Evolutionary conservation across 768 basidiomycete species (phyloP).

Genomic region (Mycena galericulata): DNA sequence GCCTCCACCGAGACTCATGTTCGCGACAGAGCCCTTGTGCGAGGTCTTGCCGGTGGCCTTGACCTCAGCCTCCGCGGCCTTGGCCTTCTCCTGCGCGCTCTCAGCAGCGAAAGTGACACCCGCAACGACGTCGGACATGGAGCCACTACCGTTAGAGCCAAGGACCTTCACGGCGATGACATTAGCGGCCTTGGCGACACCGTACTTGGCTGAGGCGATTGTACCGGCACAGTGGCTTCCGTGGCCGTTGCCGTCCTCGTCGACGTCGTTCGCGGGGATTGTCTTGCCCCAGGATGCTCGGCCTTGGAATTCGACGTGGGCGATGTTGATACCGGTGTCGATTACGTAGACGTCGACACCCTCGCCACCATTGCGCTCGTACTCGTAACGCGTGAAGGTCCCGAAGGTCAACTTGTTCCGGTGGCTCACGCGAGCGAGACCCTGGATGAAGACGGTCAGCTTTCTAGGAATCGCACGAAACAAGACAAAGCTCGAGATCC

Average conservation of each 20-base stretch:
- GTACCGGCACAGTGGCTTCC: slow-evolving; percentile 97
- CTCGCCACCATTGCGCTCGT: slow-evolving; percentile 78
- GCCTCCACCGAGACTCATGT: slow-evolving; percentile 98
- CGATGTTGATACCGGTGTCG: slow-evolving; percentile 90
- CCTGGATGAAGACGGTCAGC: slow-evolving; percentile 62
- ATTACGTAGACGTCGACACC: slow-evolving; percentile 94
- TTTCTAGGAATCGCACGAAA: no score
- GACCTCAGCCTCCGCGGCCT: slow-evolving; percentile 73
- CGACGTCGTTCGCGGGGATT: slow-evolving; percentile 83
- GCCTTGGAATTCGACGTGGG: slow-evolving; percentile 89
- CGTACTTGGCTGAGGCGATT: slow-evolving; percentile 92
- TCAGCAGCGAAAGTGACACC: slow-evolving; percentile 87
- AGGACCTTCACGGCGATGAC: slow-evolving; percentile 94
- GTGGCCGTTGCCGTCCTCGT: slow-evolving; percentile 95
- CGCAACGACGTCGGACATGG: slow-evolving; percentile 93
- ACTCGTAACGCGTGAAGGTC: slow-evolving; percentile 89
- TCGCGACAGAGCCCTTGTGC: slow-evolving; percentile 95
- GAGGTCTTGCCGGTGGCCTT: slow-evolving; percentile 79
- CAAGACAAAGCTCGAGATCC: neutral
- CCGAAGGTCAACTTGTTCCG: slow-evolving; percentile 77
- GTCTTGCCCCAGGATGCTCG: slow-evolving; percentile 96
- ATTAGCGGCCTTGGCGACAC: slow-evolving; percentile 94
- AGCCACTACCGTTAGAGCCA: slow-evolving; percentile 93
- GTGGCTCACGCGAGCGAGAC: slow-evolving; percentile 95
- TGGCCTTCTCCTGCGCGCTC: slow-evolving; percentile 63